Evolutionary conservation across 2,329 filamentous ascomycete genomes (phyloP).

Genomic region (Colletotrichum lindemuthianum): DNA sequence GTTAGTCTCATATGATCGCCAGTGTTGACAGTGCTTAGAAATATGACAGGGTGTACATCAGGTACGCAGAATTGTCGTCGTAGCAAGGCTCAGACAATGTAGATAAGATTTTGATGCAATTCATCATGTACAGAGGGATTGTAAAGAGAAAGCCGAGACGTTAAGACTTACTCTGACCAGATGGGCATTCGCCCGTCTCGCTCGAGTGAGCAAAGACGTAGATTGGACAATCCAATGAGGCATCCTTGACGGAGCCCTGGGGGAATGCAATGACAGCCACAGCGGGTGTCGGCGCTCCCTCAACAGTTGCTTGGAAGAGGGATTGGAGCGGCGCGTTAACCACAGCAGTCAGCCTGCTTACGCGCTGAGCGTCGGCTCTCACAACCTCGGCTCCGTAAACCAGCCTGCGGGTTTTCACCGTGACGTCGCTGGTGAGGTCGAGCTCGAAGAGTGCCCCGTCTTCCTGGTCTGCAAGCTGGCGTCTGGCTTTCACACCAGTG

Average conservation of each 20-base stretch:
- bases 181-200: conserved; percentile 91
- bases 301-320: conserved; percentile 76
- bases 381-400: conserved; percentile 55
- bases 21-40: conserved; percentile 36
- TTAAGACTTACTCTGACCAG: conserved; percentile 83
- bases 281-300: conserved; percentile 80
- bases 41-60: conserved; percentile 67
- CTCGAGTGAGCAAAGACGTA: conserved; percentile 80
- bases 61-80: conserved; percentile 89
- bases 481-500: conserved; percentile 65
- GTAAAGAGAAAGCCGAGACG: conserved; percentile 21
- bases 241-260: conserved; percentile 53
- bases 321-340: conserved; percentile 71
- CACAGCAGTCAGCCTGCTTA: conserved; percentile 74
- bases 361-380: conserved; percentile 42
- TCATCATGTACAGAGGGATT: conserved; percentile 78
- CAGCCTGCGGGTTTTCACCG: conserved; percentile 64
- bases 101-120: conserved; percentile 91
- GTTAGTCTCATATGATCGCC: conserved; percentile 42
- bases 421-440: conserved; percentile 66
- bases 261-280: conserved; percentile 78
- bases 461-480: conserved; percentile 38
- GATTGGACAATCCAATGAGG: conserved; percentile 57
- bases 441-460: conserved; percentile 51
- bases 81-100: conserved; percentile 95